A percentile compares a stretch with the other conserved stretches of the same genome.
phyloP scores from a whole-genome alignment of 2,329 filamentous ascomycete genomes.

The Alternaria viburni region DNA sequence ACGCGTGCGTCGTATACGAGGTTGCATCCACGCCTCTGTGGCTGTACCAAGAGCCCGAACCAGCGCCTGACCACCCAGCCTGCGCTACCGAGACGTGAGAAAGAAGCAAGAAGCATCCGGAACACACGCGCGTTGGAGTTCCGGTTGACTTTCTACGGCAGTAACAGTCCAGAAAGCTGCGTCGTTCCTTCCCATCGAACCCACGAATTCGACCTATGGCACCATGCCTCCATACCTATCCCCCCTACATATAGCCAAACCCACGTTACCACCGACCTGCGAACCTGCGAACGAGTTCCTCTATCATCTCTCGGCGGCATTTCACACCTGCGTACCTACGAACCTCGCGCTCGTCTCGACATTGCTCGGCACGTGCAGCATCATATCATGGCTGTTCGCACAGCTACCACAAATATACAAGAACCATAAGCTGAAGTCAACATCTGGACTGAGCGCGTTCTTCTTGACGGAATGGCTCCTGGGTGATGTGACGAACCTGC shows the following conservation, averaged over 20 bases:
- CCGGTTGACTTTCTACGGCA: not conserved
- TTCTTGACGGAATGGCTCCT: slow-evolving; percentile 71
- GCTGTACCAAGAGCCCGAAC: slow-evolving; percentile 31
- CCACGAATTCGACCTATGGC: slow-evolving; percentile 26
- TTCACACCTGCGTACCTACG: slow-evolving; percentile 69
- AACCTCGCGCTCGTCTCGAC: slow-evolving; percentile 68
- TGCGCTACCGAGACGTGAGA: not conserved
- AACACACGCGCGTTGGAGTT: not conserved
- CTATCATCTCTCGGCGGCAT: slow-evolving; percentile 61
- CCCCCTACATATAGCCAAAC: slow-evolving; percentile 41
- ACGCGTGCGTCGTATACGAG: not conserved
- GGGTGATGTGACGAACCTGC: slow-evolving; percentile 67
- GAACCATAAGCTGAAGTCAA: slow-evolving; percentile 68
- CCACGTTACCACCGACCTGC: slow-evolving; percentile 63
- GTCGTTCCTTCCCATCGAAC: slow-evolving; percentile 9
- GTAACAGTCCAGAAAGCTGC: not conserved
- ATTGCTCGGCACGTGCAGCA: slow-evolving; percentile 65
- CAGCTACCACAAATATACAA: slow-evolving; percentile 74
- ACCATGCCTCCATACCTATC: slow-evolving; percentile 47
- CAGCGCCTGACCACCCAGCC: slow-evolving; percentile 34
- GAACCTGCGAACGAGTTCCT: slow-evolving; percentile 65
- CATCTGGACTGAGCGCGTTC: slow-evolving; percentile 68
- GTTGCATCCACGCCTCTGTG: slow-evolving; percentile 34
- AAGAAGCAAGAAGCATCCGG: slow-evolving; percentile 1
- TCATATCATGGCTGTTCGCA: slow-evolving; percentile 72